Evolutionary conservation across 2,329 filamentous ascomycete species (phyloP).

Genomic region (Cryphonectria parasitica): DNA sequence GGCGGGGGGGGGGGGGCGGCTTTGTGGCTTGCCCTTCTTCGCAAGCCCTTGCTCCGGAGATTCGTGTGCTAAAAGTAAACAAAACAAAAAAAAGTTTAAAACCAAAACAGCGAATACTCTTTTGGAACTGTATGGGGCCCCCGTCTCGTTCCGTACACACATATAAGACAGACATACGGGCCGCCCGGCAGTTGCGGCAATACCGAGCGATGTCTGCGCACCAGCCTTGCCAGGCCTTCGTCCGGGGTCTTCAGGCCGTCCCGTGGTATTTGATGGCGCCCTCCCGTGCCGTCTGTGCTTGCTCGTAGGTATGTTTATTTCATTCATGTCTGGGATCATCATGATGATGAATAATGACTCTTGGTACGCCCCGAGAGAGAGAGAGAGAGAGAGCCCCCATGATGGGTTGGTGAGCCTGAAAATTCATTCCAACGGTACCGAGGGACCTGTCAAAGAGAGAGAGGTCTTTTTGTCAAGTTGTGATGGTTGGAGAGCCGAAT

Average conservation of each 20-base stretch:
- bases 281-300: neutral
- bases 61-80: slow-evolving; percentile 4
- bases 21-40: neutral
- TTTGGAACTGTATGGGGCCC: neutral
- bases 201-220: neutral
- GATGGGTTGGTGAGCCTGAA: neutral
- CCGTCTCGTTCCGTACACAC: neutral
- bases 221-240: neutral
- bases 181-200: slow-evolving; percentile 24
- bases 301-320: neutral
- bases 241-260: neutral
- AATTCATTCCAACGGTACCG: neutral
- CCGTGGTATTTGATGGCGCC: neutral
- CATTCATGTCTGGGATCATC: too few relatives aligned
- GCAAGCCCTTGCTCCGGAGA: neutral
- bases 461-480: neutral
- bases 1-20: neutral
- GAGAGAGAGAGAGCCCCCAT: neutral
- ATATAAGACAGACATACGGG: slow-evolving; percentile 8
- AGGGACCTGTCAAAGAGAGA: neutral
- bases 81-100: neutral
- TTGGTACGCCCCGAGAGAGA: too few relatives aligned
- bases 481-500: neutral
- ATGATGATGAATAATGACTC: too few relatives aligned
- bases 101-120: neutral